Conservation (phyloP, 1,284 basidiomycete genomes). For the Ceratobasidium sp. region DNA sequence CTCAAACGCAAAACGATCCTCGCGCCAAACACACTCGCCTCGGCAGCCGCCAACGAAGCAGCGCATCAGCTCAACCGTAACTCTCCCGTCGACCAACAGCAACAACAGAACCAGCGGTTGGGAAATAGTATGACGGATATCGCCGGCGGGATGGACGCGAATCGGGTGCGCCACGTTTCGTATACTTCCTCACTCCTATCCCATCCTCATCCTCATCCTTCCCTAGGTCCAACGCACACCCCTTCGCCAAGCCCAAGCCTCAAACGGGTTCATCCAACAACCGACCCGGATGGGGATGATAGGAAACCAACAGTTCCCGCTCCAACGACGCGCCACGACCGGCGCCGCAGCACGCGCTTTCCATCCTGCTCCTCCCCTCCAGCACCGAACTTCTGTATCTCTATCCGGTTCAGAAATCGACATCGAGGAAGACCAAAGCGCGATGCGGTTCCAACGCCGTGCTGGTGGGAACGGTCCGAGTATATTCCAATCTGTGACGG, state of each 20-base stretch:
- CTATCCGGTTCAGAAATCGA: slow-evolving; percentile 27
- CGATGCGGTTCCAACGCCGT: slow-evolving; percentile 1
- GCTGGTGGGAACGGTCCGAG: slow-evolving; percentile 18
- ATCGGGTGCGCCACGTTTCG: slow-evolving; percentile 63
- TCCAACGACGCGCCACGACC: slow-evolving; percentile 12
- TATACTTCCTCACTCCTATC: neutral
- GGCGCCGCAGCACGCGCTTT: slow-evolving; percentile 14
- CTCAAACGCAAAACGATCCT: slow-evolving; percentile 82
- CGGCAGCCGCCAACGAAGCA: slow-evolving; percentile 41
- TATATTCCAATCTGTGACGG: slow-evolving; percentile 28
- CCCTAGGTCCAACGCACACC: slow-evolving; percentile 79
- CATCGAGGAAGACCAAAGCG: neutral
- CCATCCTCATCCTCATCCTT: slow-evolving; percentile 22
- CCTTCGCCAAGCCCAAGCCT: slow-evolving; percentile 62
- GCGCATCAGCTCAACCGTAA: slow-evolving; percentile 19
- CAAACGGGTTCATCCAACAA: slow-evolving; percentile 35
- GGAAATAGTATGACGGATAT: slow-evolving; percentile 69
- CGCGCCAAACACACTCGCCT: slow-evolving; percentile 53
- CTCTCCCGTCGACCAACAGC: slow-evolving; percentile 11
- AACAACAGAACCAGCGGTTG: neutral
- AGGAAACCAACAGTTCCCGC: slow-evolving; percentile 1
- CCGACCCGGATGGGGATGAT: slow-evolving; percentile 23
- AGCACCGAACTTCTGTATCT: slow-evolving; percentile 44
- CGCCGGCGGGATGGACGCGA: slow-evolving; percentile 77
- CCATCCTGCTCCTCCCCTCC: slow-evolving; percentile 47